Percentiles rank a stretch among this genome's conserved stretches.
Conservation (phyloP, 2,329 filamentous ascomycete genomes). For the Penicillium sp. region DNA sequence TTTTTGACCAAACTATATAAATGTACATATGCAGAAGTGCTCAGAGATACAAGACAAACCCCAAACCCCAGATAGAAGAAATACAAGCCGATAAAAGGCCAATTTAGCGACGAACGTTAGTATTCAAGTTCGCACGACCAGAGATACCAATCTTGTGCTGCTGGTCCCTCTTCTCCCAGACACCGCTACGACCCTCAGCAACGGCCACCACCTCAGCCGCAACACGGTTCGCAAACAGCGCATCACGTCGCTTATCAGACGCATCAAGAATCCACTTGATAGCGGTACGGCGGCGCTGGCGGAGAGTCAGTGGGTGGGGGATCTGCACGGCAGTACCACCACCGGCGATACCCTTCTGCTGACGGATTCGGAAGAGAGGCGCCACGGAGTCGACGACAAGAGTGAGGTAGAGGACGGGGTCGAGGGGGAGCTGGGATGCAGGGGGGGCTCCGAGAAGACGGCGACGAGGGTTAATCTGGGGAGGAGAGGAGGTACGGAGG, state of each 20-base stretch:
- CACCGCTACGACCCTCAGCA: constrained; percentile 76
- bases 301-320: constrained; percentile 70
- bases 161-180: constrained; percentile 77
- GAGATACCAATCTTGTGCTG: constrained; percentile 80
- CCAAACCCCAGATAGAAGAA: constrained; percentile 10
- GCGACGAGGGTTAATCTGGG: constrained; percentile 67
- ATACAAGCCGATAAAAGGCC: neutral
- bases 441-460: constrained; percentile 67
- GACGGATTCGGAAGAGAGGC: constrained; percentile 76
- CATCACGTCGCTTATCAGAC: constrained; percentile 73
- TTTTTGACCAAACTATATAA: constrained; percentile 17
- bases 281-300: constrained; percentile 74
- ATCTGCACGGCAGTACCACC: constrained; percentile 82
- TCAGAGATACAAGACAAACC: constrained; percentile 13
- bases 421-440: constrained; percentile 74
- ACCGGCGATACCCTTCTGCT: constrained; percentile 74
- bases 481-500: constrained; percentile 80
- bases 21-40: constrained; percentile 22
- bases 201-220: constrained; percentile 85
- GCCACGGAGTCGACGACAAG: constrained; percentile 90
- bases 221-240: constrained; percentile 72
- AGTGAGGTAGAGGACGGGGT: constrained; percentile 85
- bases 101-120: constrained; percentile 26
- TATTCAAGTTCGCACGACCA: constrained; percentile 68
- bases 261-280: constrained; percentile 86